These are phyloP conservation scores for Powellomyces hirtus DNA, from an alignment of 192 early-diverging fungal species.

Conservation along the genomic window DNA sequence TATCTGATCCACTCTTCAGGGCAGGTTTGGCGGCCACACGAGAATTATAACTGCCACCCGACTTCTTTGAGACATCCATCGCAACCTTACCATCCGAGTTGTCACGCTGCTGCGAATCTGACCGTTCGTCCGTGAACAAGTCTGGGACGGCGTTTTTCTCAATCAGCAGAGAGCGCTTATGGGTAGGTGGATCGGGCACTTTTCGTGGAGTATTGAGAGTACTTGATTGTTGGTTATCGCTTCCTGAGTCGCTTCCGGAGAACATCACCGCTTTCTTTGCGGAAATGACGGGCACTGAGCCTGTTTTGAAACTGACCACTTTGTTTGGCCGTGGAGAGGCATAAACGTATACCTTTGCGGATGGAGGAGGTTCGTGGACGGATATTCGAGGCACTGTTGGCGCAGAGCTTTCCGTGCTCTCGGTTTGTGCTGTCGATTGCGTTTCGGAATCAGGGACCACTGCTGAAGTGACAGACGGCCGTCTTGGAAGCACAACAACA, in stretches of 20 bases:
- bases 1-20: neutral
- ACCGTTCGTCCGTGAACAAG: neutral
- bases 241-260: constrained; percentile 9
- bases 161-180: constrained; percentile 1
- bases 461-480: neutral
- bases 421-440: neutral
- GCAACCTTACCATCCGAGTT: too few relatives aligned
- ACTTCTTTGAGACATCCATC: neutral
- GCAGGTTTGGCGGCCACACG: neutral
- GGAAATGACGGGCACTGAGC: neutral
- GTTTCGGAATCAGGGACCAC: neutral
- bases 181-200: neutral
- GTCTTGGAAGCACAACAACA: neutral
- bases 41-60: neutral
- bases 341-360: constrained; percentile 11
- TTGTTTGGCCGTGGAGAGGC: constrained; percentile 9
- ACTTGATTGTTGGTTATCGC: neutral
- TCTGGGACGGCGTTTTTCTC: neutral
- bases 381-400: neutral
- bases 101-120: too few relatives aligned
- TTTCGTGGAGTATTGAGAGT: neutral
- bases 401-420: neutral
- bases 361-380: neutral
- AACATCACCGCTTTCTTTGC: neutral
- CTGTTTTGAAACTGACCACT: neutral